Percentiles rank a stretch among this genome's conserved stretches.
phyloP scores from a whole-genome alignment of 768 basidiomycete genomes.

The Agrocybe praecox region DNA sequence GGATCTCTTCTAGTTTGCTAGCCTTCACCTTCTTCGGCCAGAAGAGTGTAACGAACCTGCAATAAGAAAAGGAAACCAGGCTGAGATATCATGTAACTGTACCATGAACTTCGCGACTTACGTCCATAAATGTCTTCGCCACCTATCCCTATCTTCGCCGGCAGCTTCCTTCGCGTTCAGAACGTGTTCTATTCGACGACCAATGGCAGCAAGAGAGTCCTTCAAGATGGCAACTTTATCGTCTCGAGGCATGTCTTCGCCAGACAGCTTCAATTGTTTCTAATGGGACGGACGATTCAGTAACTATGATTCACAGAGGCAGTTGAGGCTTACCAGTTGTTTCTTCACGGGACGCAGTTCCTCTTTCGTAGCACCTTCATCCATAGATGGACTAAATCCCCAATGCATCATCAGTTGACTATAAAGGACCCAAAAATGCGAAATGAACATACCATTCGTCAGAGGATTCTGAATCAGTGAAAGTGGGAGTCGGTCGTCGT shows the following conservation, averaged over 20 bases:
- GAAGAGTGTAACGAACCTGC: conserved; percentile 91
- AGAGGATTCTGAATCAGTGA: conserved; percentile 92
- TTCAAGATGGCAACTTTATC: conserved; percentile 96
- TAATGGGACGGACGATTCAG: conserved; percentile 33
- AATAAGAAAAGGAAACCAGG: conserved; percentile 3
- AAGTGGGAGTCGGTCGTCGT: conserved; percentile 93
- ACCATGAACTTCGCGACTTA: conserved; percentile 44
- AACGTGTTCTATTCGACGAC: conserved; percentile 86
- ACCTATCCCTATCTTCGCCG: conserved; percentile 84
- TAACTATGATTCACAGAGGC: conserved; percentile 7
- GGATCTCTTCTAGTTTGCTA: conserved; percentile 90
- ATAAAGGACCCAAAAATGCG: neutral
- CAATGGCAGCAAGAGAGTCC: conserved; percentile 93
- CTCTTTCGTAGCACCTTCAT: conserved; percentile 90
- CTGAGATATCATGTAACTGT: conserved; percentile 4
- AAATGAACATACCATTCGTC: conserved; percentile 76
- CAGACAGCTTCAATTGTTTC: conserved; percentile 95
- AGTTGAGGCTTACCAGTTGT: conserved; percentile 69
- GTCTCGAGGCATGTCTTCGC: conserved; percentile 91
- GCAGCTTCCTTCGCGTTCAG: conserved; percentile 72
- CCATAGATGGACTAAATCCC: conserved; percentile 83
- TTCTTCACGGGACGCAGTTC: conserved; percentile 96
- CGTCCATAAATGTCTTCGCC: conserved; percentile 97
- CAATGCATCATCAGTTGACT: conserved; percentile 4
- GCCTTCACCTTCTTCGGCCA: conserved; percentile 98